phyloP scores from a whole-genome alignment of 768 basidiomycete genomes.

The Leucogyrophana mollusca region DNA sequence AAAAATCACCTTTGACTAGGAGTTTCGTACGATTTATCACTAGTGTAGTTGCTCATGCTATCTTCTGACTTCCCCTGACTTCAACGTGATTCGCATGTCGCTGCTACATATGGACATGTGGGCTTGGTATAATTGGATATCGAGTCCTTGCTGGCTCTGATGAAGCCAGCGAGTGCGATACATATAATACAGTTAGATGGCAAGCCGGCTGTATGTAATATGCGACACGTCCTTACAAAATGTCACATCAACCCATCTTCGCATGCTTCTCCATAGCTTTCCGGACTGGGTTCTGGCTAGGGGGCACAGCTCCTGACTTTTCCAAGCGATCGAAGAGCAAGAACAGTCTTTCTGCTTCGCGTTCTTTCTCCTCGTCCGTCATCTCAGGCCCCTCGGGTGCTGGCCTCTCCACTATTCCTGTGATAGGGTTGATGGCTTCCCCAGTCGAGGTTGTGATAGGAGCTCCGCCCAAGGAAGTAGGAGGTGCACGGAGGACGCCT shows the following conservation, averaged over 20 bases:
- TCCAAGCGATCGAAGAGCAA: conserved; percentile 89
- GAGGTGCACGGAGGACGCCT: conserved; percentile 69
- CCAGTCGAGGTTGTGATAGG: conserved; percentile 34
- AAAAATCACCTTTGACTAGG: conserved; percentile 45
- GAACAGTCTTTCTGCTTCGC: conserved; percentile 89
- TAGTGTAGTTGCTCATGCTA: no score
- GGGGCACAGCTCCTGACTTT: conserved; percentile 64
- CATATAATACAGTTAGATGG: neutral
- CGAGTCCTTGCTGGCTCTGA: neutral
- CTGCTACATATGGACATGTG: no score
- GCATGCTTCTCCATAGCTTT: conserved; percentile 54
- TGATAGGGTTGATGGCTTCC: conserved; percentile 77
- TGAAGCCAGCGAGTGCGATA: neutral
- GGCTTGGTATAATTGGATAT: no score
- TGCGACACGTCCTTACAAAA: neutral
- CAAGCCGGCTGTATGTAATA: no score
- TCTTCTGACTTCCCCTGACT: no score
- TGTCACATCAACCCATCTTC: conserved; percentile 6
- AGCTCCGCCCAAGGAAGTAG: conserved; percentile 28
- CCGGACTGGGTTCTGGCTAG: conserved; percentile 69
- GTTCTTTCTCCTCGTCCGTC: conserved; percentile 95
- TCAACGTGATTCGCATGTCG: no score
- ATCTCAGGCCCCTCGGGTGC: conserved; percentile 50
- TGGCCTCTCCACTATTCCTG: conserved; percentile 58
- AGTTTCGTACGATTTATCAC: no score